Base-by-base conservation (phyloP, 768 basidiomycete genomes). In the Saitozyma podzolica region DNA sequence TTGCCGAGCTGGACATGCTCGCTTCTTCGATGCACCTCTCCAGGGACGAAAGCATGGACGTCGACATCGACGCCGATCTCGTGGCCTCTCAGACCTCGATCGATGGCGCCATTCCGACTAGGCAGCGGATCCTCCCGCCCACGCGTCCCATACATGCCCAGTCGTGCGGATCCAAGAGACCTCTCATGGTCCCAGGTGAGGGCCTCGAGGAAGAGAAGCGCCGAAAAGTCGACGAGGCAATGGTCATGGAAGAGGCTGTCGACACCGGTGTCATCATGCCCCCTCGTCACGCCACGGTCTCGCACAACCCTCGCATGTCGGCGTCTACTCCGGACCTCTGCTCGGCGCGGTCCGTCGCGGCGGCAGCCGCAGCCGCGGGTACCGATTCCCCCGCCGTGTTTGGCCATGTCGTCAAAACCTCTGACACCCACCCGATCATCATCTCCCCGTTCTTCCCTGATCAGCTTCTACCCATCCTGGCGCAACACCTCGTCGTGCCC, bases 391-490 rank as follows among this genome's bases (percentile, higher is more conserved):
- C 59, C 16, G 66, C 65, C 7, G 62, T 76, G 1, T 73, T 73
- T 61, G 72, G 75, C 13, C 70, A 73, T 37, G 62, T 73, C 11
- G 68, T 75, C 61, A 92, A 90, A 73, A 92, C 90, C 0, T 91
- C 89, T 2, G 82, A 84, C 20, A 85, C 88, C 0, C 91, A 92
- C 78, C 91, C 91, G 8, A 89, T 94, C 74, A 90, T 91, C 69
- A 86, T 89, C 64, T 89, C 89, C 0, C 80, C 81, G 55, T 81
- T 90, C 39, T 82, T 90, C 67, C 87, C 89, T 5, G 80, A 80
- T 7, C 85, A 89, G 48, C 80, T 86, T 10, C 70, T 88, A 2
- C 79, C 85, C 17, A 72, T 86, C 54, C 80, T 89, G 13, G 40
- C 74, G 9, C 37, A 61, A 29, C 63, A 77, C 62, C 45, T 73